Evolutionary conservation across 2,329 filamentous ascomycete genomes (phyloP).

Genomic region (Chaetomiaceae sp.): DNA sequence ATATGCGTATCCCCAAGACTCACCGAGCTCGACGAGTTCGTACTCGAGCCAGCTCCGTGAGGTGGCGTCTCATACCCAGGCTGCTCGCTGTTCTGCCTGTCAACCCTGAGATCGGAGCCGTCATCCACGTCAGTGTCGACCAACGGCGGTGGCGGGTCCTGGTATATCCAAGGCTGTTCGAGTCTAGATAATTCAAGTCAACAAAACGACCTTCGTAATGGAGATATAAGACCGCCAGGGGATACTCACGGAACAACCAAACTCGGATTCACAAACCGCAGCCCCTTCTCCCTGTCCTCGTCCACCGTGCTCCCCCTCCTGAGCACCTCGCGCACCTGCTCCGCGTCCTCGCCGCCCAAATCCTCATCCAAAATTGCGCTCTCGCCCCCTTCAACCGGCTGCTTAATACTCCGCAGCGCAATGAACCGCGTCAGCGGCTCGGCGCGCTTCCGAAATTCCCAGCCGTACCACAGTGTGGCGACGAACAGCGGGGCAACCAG

Average conservation of each 20-base stretch:
- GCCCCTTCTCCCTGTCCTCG: conserved; percentile 64
- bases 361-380: conserved; percentile 39
- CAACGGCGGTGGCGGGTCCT: conserved; percentile 49
- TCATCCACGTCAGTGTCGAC: conserved; percentile 15
- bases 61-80: conserved; percentile 1
- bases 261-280: conserved; percentile 73
- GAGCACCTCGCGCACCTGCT: conserved; percentile 36
- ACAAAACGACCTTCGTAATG: background rate
- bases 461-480: conserved; percentile 83
- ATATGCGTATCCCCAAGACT: conserved; percentile 49
- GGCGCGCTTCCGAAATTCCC: conserved; percentile 75
- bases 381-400: conserved; percentile 41
- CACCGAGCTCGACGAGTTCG: conserved; percentile 41
- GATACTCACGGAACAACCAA: conserved; percentile 59
- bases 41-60: conserved; percentile 24
- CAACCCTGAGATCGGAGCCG: background rate
- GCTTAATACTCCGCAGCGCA: conserved; percentile 77
- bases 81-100: background rate
- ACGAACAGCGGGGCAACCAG: conserved; percentile 72
- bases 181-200: conserved; percentile 43
- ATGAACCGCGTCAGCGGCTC: conserved; percentile 90
- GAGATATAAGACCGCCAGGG: too few species aligned
- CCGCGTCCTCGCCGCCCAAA: conserved; percentile 35
- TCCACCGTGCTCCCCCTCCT: conserved; percentile 63
- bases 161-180: conserved; percentile 66